Conservation (phyloP, 2,329 filamentous ascomycete genomes). For the Colletotrichum lini region DNA sequence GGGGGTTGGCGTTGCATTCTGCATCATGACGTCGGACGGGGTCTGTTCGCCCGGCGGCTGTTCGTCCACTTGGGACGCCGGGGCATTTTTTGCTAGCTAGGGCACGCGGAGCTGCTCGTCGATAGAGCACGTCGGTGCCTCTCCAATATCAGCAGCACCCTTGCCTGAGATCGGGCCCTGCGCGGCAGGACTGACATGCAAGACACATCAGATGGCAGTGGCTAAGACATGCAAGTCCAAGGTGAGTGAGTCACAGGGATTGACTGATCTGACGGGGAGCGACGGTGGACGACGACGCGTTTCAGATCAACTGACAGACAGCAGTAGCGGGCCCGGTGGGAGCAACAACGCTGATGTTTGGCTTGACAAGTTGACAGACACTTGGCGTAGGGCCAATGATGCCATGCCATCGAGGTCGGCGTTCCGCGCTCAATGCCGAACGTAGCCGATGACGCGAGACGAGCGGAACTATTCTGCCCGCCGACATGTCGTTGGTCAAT, state of each 20-base stretch:
- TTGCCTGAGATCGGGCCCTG: neutral
- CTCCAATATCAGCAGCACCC: neutral
- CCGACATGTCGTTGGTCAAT: neutral
- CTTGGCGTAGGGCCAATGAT: neutral
- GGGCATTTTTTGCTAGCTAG: too few relatives aligned
- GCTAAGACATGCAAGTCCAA: neutral
- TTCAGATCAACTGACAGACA: constrained; percentile 7
- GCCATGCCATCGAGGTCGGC: neutral
- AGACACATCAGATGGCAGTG: neutral
- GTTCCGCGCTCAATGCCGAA: neutral
- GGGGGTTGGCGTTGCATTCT: neutral
- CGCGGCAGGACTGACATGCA: neutral
- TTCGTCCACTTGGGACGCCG: neutral
- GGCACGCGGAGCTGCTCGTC: neutral
- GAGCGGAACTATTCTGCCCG: neutral
- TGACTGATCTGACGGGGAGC: neutral
- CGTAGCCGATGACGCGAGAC: neutral
- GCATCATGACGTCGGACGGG: constrained; percentile 7
- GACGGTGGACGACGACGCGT: neutral
- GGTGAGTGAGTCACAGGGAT: neutral
- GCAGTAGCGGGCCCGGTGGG: neutral
- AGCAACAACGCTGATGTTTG: neutral
- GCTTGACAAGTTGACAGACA: neutral
- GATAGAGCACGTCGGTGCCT: neutral
- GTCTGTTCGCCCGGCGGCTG: neutral